Evolutionary conservation across 805 yeast genomes (phyloP), one percentile per base, ranked within the genome.

Genomic region (Starmerella sp.): DNA sequence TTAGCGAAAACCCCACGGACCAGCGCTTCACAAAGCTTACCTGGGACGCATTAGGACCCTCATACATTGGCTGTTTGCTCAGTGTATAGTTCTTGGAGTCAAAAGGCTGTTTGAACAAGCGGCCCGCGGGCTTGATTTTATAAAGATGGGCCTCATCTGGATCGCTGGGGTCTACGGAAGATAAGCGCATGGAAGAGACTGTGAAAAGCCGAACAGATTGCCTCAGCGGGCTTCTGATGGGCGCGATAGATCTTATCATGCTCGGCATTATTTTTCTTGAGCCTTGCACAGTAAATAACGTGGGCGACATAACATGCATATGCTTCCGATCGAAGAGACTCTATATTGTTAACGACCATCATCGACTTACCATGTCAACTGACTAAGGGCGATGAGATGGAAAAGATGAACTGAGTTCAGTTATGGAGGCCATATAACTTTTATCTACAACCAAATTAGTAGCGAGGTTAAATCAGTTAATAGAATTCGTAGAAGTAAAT

Each of bases 21-120:
- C 83, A 71, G 58, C 88, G 67, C 62, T 82, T 84, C 46, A 83
- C 71, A 53, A 82, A 73, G 2, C 85, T 78, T 2, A 83, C 80
- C 54, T 82, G 81, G 48, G 77, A 76, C 7, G 79, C 73, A 2
- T 81, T 73, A 0, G 89, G 87, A 0, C 84, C 80, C 50, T 74
- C 77, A 62, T 85, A 85, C 30, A 85, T 61, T 3, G 90, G 84
- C 57, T 73, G 74, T 62, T 80, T 77, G 2, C 85, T 80, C 6
- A 81, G 69, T 1, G 17, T 22, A 52, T 87, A 69, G 55, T 65
- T 76, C 30, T 80, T 73, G 5, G 71, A 65, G 6, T 81, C 81
- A 29, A 84, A 65, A n/a, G 75, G 74, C 13, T 74, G 74, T 14
- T 74, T 63, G 34, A 71, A 67, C 13, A 74, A 55, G 0, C 72